Evolutionary conservation across 2,329 filamentous ascomycete species (phyloP), one percentile per base, ranked within the genome.

Genomic region (Raffaelea ambrosiae): DNA sequence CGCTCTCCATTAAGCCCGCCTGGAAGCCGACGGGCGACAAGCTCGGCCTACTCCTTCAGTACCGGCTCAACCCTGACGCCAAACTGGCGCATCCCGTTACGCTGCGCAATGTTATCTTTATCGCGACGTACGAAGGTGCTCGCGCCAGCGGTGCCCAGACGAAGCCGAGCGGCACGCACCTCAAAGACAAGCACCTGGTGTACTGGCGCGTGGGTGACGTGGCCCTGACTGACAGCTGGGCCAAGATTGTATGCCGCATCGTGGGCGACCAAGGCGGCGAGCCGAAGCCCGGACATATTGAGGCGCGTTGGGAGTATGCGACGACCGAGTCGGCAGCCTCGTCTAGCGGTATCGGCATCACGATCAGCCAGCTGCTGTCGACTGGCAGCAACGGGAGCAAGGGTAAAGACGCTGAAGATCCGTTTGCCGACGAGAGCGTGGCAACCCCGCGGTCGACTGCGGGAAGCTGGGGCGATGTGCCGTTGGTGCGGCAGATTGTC

Each of bases 1-100:
- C 90, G 0, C 69, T 96, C 13, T 68, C 85, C 16, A 69, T 95
- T 41, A 79, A 77, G 19, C 84, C 88, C 3, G 76, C 75, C 1
- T 96, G 90, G 89, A 94, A 91, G 61, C 73, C 87, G 2, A 84
- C 93, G 58, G 79, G 86, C 40, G 83, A 85, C 53, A 91, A 95
- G 66, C 79, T 91, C n/a, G 90, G 86, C 38, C 79, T 94, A 38
- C 79, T 96, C 47, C 70, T 97, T 35, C 81, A 85, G 59, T 97
- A 96, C 66, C 81, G 82, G 5, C 74, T 93, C 16, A 95, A 96
- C 63, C 86, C 88, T 8, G 46, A 23, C 5, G 26, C 47, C 8
- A 26, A 20, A 3, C 20, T 72, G 3, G 53, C 60, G 23, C 60
- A 54, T 20, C 66, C 68, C 2, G 64, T 68, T 54, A 71, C 58